These are phyloP conservation scores for Erythrophleum ivorense DNA, from an alignment of 331 rosid species.

Conservation along the genomic window DNA sequence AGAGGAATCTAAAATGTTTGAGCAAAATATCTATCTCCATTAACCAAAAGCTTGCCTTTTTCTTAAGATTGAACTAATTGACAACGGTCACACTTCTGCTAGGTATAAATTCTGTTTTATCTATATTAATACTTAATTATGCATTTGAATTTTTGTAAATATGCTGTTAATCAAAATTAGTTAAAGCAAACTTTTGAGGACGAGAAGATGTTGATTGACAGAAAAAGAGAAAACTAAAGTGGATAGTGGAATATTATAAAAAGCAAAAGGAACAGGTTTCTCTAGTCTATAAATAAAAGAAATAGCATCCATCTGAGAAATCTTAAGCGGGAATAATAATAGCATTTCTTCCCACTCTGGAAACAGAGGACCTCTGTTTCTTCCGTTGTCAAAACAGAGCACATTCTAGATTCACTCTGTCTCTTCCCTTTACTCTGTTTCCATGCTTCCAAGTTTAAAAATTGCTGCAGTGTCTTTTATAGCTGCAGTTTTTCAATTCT, in stretches of 20 bases:
- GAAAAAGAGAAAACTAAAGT: not conserved
- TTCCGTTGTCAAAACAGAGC: slow-evolving; percentile 12
- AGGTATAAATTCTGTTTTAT: not conserved
- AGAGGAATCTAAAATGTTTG: not conserved
- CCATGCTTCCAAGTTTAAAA: slow-evolving; percentile 58
- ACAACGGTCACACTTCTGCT: not conserved
- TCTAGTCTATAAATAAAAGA: slow-evolving; percentile 39
- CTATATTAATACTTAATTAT: not conserved
- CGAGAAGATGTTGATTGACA: not conserved
- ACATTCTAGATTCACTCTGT: not conserved
- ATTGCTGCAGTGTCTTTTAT: slow-evolving; percentile 36
- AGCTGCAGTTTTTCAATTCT: slow-evolving; percentile 47
- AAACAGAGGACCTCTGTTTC: slow-evolving; percentile 33
- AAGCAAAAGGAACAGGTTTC: not conserved
- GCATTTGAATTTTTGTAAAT: not conserved
- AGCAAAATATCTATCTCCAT: not conserved
- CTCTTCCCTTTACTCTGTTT: slow-evolving; percentile 27
- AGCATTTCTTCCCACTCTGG: slow-evolving; percentile 20
- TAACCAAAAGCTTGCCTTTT: not conserved
- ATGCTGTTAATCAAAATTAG: not conserved
- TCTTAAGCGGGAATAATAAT: not conserved
- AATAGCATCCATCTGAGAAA: not conserved
- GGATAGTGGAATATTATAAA: slow-evolving; percentile 32
- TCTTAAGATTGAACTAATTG: not conserved
- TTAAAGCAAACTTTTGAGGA: not conserved